Base-by-base conservation (phyloP, 1,284 basidiomycete species). In the Ganoderma sp. region DNA sequence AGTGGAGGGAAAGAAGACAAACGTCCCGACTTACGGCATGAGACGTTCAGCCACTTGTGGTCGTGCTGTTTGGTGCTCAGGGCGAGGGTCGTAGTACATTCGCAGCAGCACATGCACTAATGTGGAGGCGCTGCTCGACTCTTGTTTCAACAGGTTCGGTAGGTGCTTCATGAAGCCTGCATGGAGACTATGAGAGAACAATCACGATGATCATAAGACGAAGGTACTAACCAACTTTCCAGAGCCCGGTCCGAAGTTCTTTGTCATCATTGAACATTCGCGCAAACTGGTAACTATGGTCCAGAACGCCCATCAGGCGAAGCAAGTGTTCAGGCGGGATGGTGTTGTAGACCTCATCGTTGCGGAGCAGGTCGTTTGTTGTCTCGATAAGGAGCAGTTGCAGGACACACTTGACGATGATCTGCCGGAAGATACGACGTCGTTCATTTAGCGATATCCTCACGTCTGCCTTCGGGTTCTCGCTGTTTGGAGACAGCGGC, bases 371-470 rank as follows among this genome's bases (percentile, higher is more conserved):
- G 75, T 99, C 98, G 78, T 97, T 96, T 8, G 96, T 97, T 22
- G 96, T 99, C 82, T 99, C 98, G 75, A 99, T 99, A 57, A 99
- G 87, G 64, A 99, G 85, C 22, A 99, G 83, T 78, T 99, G 98
- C 42, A 99, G 87, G 37, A 99, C 98, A 79, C 98, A 99, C 91
- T 99, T 99, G 75, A 99, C 96, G 73, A 99, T 99, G 80, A 99
- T 99, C 81, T 99, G 97, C 79, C 97, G 95, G 88, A 99, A 99
- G 64, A 96, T 90, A 45, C 94, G 89, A 28, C 96, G 90, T 67
- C 98, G 90, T 74, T 95, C 94, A 67, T 81, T 82, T 43, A 89
- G 80, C 10, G 90, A 87, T 34, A 88, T 81, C 66, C 84, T 83
- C 14, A 79, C 75, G 66, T 85, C 85, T 19, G 80, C 71, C 65